Percentiles rank a stretch among this genome's conserved stretches.
These are phyloP conservation scores for Ophiocordyceps sinensis DNA, from an alignment of 2,329 filamentous ascomycete genomes.

Conservation along the genomic window DNA sequence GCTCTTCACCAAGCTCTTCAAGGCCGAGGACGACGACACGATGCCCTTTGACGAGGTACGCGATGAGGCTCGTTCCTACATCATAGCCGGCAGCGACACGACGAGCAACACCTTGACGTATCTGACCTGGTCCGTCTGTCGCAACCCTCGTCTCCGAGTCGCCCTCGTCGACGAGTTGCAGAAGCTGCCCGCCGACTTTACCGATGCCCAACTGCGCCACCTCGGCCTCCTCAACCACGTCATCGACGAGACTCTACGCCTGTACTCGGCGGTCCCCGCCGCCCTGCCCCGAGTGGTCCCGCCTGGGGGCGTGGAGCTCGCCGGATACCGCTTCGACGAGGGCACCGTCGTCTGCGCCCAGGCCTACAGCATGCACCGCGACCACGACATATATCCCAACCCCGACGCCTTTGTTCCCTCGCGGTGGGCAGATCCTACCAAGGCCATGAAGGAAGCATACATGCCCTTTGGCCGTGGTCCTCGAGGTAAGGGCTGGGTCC, in stretches of 20 bases:
- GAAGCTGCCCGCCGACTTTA: conserved; percentile 14
- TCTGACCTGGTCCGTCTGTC: conserved; percentile 24
- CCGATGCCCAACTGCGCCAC: conserved; percentile 7
- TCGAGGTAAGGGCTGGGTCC: conserved; percentile 15
- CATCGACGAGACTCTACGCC: conserved; percentile 29
- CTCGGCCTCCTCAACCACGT: conserved; percentile 26
- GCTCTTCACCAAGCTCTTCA: conserved; percentile 22
- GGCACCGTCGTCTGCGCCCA: conserved; percentile 26
- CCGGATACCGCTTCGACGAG: conserved; percentile 22
- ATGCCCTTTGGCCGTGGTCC: conserved; percentile 39
- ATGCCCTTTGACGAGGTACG: conserved; percentile 18
- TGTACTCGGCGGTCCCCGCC: conserved; percentile 25
- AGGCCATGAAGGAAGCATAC: conserved; percentile 30
- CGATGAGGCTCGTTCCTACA: conserved; percentile 26
- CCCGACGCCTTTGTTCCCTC: conserved; percentile 14
- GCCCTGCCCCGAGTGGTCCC: conserved; percentile 26
- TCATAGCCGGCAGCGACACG: conserved; percentile 37
- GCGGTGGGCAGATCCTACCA: conserved; percentile 10
- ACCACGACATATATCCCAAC: conserved; percentile 22
- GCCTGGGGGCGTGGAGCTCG: conserved; percentile 20
- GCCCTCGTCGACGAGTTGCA: conserved; percentile 20
- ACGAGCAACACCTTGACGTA: conserved; percentile 35
- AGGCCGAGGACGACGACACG: conserved; percentile 15
- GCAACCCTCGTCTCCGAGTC: conserved; percentile 13
- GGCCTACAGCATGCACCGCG: conserved; percentile 31